Conservation (phyloP, 495 filamentous ascomycete species). For the Penicillium desertorum region DNA sequence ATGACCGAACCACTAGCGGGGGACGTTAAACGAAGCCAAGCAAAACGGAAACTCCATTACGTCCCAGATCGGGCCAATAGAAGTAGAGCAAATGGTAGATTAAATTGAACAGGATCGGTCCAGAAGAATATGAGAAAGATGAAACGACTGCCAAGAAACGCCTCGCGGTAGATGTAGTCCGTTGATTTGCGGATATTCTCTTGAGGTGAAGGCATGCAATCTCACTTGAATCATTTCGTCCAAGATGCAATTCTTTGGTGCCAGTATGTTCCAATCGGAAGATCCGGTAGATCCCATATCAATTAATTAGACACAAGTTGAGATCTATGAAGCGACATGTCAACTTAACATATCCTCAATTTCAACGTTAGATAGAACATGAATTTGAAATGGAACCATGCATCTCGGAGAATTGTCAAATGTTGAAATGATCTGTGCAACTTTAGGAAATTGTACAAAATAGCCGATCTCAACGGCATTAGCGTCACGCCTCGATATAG, state of each 20-base stretch:
- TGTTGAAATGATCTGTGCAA: neutral
- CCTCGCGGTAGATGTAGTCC: slow-evolving; percentile 9
- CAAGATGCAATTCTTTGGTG: neutral
- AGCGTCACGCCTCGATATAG: slow-evolving; percentile 4
- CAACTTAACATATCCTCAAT: neutral
- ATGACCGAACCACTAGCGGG: slow-evolving; percentile 3
- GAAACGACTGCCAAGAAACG: slow-evolving; percentile 13
- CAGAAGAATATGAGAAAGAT: neutral
- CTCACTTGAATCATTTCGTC: neutral
- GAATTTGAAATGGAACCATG: neutral
- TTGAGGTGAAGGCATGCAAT: slow-evolving; percentile 3
- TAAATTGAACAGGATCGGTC: neutral
- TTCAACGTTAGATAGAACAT: neutral
- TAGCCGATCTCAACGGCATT: slow-evolving; percentile 8
- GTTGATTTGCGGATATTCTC: slow-evolving; percentile 3
- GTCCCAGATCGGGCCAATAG: neutral
- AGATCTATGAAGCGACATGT: neutral
- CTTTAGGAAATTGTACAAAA: slow-evolving; percentile 2
- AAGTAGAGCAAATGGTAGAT: neutral
- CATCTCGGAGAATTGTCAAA: neutral
- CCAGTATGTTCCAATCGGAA: slow-evolving; percentile 4
- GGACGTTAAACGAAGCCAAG: slow-evolving; percentile 11
- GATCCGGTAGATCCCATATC: neutral
- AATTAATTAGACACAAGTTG: neutral
- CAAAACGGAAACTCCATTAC: neutral